Evolutionary conservation across 352 stramenopile genomes (phyloP), one percentile per base, ranked within the genome.

Genomic region (Pythium phragmitis): DNA sequence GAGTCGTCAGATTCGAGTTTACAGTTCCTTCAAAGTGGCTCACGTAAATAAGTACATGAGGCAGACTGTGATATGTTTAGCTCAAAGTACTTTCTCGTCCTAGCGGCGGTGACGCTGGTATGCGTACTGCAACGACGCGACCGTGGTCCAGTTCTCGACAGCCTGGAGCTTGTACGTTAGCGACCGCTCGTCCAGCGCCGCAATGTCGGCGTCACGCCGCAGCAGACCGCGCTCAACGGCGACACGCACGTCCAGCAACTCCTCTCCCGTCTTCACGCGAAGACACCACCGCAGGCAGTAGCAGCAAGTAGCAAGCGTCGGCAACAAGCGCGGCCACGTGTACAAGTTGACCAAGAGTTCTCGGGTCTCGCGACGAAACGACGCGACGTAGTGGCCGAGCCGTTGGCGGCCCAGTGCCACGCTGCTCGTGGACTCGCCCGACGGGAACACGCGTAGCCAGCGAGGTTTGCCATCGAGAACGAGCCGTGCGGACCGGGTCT

Each of bases 351-450:
- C 39, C 42, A 55, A 17, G 14, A 67, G 41, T 34, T 67, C 60
- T 4, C 51, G 46, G 2, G 41, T 43, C 7, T 62, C 47, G 17
- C 4, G 21, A 7, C 26, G 48, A 45, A 54, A 58, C 34, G 60
- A 67, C 6, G 47, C 60, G 60, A 67, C 53, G 50, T 67, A 67
- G 34, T 67, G 47, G 16, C 53, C 60, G 11, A 67, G 19, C 7
- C 47, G 41, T n/a, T 67, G 50, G 1, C 9, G 11, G 2, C 50
- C 47, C 16, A 67, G 34, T 4, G n/a, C 30, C 4, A 67, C 21
- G 39, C 42, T 50, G 42, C 37, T 45, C 7, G 60, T 67, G 42
- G 60, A 67, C 19, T 61, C 60, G n/a, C 60, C 60, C 17, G 60
- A 57, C 23, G 60, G 60, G 43, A 55, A 67, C 9, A 54, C 47